phyloP scores from a whole-genome alignment of 108 stramenopile species.

The Nannochloropsis salina region DNA sequence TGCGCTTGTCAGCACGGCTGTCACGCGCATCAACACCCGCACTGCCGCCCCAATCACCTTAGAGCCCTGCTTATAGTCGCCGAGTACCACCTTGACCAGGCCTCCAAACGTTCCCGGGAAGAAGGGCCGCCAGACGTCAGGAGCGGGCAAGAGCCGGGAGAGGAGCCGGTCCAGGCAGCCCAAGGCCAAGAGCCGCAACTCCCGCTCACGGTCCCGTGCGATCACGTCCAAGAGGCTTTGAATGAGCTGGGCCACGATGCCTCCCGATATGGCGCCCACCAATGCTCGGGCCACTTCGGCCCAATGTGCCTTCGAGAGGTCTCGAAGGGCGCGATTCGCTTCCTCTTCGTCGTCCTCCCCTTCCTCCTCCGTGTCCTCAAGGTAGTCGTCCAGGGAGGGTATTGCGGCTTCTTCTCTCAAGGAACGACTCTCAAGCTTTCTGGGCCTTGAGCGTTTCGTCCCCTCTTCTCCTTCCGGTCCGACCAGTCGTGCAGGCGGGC shows the following conservation, averaged over 20 bases:
- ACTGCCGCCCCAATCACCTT: neutral
- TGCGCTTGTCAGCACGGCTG: neutral
- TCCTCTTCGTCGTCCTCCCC: neutral
- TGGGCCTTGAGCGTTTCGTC: neutral
- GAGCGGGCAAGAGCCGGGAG: neutral
- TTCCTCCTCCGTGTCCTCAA: conserved; percentile 1
- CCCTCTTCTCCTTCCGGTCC: conserved; percentile 5
- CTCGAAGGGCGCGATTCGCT: neutral
- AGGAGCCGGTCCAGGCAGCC: neutral
- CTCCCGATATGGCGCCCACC: neutral
- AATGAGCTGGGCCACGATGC: neutral
- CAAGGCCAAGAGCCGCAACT: neutral
- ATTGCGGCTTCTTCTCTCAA: neutral
- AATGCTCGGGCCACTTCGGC: neutral
- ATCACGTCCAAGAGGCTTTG: neutral
- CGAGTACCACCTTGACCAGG: conserved; percentile 5
- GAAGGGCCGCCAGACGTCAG: neutral
- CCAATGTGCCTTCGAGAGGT: neutral
- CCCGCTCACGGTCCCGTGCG: neutral
- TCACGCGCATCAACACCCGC: neutral
- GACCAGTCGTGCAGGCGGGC: neutral
- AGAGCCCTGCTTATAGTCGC: neutral
- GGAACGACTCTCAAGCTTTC: neutral
- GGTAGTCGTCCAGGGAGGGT: neutral
- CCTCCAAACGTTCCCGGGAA: neutral